Conservation (phyloP, 2,329 filamentous ascomycete species). For the Pseudogymnoascus sp. region DNA sequence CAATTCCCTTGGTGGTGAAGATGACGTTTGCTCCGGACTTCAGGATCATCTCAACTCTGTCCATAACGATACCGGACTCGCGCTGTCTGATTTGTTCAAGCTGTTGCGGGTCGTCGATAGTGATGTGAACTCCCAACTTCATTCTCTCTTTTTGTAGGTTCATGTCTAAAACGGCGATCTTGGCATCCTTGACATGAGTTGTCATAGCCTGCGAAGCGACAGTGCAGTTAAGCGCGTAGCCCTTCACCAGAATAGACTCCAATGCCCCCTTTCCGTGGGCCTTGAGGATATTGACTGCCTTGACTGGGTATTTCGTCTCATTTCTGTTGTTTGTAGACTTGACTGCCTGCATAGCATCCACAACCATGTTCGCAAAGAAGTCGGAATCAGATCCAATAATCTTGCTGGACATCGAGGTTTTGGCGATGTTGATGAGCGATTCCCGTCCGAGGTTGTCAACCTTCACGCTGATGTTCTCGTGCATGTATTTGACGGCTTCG, state of each 20-base stretch:
- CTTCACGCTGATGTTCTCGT: slow-evolving; percentile 94
- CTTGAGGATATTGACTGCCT: slow-evolving; percentile 98
- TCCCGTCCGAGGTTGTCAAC: slow-evolving; percentile 87
- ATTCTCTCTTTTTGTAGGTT: slow-evolving; percentile 98
- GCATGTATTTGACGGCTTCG: slow-evolving; percentile 98
- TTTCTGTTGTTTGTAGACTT: slow-evolving; percentile 85
- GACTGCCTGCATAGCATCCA: slow-evolving; percentile 91
- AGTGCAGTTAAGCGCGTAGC: slow-evolving; percentile 97
- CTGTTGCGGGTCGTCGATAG: slow-evolving; percentile 93
- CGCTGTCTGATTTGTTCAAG: slow-evolving; percentile 93
- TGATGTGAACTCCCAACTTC: slow-evolving; percentile 98
- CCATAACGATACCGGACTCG: slow-evolving; percentile 86
- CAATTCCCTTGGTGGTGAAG: slow-evolving; percentile 96
- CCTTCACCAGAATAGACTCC: slow-evolving; percentile 87
- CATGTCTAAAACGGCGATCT: slow-evolving; percentile 95
- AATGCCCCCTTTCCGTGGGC: slow-evolving; percentile 87
- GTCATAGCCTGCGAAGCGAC: slow-evolving; percentile 98
- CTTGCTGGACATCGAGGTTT: slow-evolving; percentile 99
- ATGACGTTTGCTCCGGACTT: slow-evolving; percentile 96
- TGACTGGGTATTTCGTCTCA: slow-evolving; percentile 95
- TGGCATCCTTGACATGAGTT: slow-evolving; percentile 83
- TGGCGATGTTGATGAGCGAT: slow-evolving; percentile 87
- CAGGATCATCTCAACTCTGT: slow-evolving; percentile 92
- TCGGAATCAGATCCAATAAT: slow-evolving; percentile 93
- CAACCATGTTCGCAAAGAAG: slow-evolving; percentile 95